Evolutionary conservation across 2,329 filamentous ascomycete species (phyloP).

Genomic region (Bipolaris oryzae): DNA sequence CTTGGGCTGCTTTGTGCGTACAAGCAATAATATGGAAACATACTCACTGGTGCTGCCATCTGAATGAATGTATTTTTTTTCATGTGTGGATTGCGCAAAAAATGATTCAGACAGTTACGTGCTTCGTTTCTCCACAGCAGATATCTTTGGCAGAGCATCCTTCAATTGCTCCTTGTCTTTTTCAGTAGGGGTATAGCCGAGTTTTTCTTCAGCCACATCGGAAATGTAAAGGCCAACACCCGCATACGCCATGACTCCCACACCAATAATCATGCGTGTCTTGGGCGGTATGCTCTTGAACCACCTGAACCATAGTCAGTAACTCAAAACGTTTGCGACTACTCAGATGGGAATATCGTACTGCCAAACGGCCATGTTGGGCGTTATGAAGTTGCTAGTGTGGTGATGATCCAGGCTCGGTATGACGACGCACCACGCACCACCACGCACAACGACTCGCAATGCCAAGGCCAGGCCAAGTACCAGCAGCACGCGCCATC

Average conservation of each 20-base stretch:
- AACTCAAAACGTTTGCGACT: too few species aligned
- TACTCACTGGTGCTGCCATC: neutral
- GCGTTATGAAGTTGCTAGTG: constrained; percentile 2
- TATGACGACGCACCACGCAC: constrained; percentile 6
- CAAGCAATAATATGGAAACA: neutral
- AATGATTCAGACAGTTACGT: neutral
- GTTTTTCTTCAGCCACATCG: constrained; percentile 73
- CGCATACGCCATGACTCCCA: constrained; percentile 78
- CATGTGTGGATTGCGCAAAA: neutral
- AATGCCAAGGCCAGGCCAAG: constrained; percentile 10
- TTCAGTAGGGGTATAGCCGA: constrained; percentile 74
- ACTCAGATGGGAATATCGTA: constrained; percentile 23
- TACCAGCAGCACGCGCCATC: neutral
- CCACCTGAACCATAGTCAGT: constrained; percentile 33
- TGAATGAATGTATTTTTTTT: neutral
- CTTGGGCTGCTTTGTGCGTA: neutral
- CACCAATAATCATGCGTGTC: constrained; percentile 73
- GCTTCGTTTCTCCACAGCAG: constrained; percentile 30
- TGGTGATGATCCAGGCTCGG: neutral
- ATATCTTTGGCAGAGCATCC: constrained; percentile 66
- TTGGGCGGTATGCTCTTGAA: constrained; percentile 75
- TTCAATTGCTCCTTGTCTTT: constrained; percentile 73
- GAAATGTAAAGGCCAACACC: constrained; percentile 73
- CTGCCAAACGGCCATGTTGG: constrained; percentile 47
- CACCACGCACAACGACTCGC: neutral